Conservation (phyloP, 257 asterid genomes). For the Nicotiana sylvestris region DNA sequence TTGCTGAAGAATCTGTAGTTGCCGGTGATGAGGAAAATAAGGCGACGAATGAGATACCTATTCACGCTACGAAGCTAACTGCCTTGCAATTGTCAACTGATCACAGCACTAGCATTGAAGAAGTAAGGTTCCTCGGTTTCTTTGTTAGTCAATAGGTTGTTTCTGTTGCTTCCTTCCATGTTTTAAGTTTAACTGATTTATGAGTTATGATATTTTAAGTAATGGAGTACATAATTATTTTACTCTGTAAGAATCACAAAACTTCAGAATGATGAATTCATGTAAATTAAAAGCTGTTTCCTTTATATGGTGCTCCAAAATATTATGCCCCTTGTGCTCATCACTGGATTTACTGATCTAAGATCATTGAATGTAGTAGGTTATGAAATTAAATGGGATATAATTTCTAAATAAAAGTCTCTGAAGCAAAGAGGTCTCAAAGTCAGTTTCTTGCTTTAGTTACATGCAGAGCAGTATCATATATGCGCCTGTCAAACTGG, state of each 20-base stretch:
- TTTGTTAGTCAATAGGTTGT: not conserved
- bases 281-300: not conserved
- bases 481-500: not conserved
- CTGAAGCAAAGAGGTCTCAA: not conserved
- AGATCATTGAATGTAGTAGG: not conserved
- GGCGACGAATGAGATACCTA: not conserved
- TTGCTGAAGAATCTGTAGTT: constrained; percentile 14
- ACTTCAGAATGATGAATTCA: not conserved
- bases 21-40: not conserved
- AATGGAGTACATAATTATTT: not conserved
- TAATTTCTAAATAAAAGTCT: not conserved
- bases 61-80: constrained; percentile 14
- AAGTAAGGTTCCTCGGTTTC: constrained; percentile 15
- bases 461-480: not conserved
- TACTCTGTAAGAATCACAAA: not conserved
- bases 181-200: not conserved
- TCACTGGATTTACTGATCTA: not conserved
- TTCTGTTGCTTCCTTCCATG: not conserved
- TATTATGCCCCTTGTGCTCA: not conserved
- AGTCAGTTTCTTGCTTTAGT: not conserved
- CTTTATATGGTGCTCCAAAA: not conserved
- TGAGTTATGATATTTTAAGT: not conserved
- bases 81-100: constrained; percentile 22
- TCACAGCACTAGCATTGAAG: constrained; percentile 26
- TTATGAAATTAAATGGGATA: not conserved